phyloP scores from a whole-genome alignment of 495 filamentous ascomycete genomes.

The Lichina pygmaea region DNA sequence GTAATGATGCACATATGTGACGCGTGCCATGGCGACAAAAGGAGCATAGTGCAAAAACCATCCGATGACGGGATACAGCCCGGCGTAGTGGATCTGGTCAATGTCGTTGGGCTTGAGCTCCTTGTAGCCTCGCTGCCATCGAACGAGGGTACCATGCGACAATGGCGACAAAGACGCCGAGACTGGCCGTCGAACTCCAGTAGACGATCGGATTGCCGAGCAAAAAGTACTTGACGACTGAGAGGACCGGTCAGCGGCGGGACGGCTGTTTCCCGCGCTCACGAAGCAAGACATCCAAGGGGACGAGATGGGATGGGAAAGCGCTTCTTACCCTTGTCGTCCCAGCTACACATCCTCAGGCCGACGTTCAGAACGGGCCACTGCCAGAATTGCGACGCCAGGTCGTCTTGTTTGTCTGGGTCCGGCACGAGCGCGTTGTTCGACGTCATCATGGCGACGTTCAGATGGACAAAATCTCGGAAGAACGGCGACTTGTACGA shows the following conservation, averaged over 20 bases:
- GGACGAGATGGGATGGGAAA: not conserved
- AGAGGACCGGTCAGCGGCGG: conserved; percentile 1
- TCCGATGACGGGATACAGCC: conserved; percentile 70
- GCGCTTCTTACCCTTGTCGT: conserved; percentile 32
- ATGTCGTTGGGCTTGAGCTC: conserved; percentile 60
- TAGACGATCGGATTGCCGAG: conserved; percentile 92
- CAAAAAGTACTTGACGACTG: conserved; percentile 82
- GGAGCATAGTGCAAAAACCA: conserved; percentile 94
- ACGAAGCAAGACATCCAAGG: not conserved
- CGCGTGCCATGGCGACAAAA: conserved; percentile 90
- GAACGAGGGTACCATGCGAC: conserved; percentile 63
- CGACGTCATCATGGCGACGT: conserved; percentile 99
- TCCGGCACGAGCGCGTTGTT: conserved; percentile 97
- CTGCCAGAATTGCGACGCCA: conserved; percentile 94
- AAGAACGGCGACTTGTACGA: conserved; percentile 92
- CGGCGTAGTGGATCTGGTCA: conserved; percentile 81
- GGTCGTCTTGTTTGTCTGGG: conserved; percentile 94
- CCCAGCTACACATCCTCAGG: conserved; percentile 95
- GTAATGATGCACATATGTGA: conserved; percentile 98
- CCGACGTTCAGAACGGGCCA: conserved; percentile 93
- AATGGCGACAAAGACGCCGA: conserved; percentile 42
- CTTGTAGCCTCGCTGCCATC: conserved; percentile 85
- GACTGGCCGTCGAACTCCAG: conserved; percentile 66
- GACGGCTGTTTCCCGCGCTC: not conserved
- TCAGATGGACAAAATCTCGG: conserved; percentile 88